These are phyloP conservation scores for Chaetomidium leptoderma DNA, from an alignment of 495 filamentous ascomycete genomes.

Conservation along the genomic window DNA sequence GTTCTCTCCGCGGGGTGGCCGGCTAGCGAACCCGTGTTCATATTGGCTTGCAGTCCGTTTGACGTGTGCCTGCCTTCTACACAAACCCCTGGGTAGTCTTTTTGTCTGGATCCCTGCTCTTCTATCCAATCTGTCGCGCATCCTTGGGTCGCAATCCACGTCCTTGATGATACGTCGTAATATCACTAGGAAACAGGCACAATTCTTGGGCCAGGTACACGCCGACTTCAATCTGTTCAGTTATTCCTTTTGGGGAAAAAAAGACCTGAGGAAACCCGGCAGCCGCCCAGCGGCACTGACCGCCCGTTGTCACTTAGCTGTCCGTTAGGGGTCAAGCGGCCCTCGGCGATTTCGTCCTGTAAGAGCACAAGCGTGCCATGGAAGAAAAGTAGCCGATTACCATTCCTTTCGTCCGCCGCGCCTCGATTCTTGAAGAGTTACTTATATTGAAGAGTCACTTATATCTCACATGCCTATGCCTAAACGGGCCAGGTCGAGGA, in stretches of 20 bases:
- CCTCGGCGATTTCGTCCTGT: not conserved
- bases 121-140: too few species aligned
- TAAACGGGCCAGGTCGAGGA: too few species aligned
- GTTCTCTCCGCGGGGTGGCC: not conserved
- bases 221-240: not conserved
- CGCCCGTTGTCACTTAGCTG: not conserved
- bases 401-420: too few species aligned
- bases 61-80: too few species aligned
- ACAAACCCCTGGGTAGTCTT: too few species aligned
- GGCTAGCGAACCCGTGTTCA: conserved; percentile 2
- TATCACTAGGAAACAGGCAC: not conserved
- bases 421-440: too few species aligned
- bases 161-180: too few species aligned
- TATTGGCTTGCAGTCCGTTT: not conserved
- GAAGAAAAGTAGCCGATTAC: not conserved
- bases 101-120: too few species aligned
- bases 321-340: not conserved
- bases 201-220: too few species aligned
- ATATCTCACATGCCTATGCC: not conserved
- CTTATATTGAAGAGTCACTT: not conserved
- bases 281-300: not conserved
- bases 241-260: not conserved
- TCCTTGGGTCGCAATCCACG: too few species aligned
- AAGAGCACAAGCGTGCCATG: not conserved
- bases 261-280: not conserved